Conservation (phyloP, 2,329 filamentous ascomycete species). For the Bipolaris cookei region DNA sequence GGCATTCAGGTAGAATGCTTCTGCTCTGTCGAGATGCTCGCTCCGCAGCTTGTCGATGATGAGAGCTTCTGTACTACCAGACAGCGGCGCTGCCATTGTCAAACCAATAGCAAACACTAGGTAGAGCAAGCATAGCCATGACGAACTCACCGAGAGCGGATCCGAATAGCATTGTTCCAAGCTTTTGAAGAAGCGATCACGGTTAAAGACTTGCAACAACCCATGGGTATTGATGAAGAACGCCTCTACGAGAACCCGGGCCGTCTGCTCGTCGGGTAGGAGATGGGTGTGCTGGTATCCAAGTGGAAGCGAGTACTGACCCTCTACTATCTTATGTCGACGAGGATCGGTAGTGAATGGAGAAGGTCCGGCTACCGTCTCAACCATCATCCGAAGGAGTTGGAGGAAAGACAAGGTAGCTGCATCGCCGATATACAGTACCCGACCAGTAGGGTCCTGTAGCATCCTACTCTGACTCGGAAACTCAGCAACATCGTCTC, state of each 20-base stretch:
- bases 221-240: conserved; percentile 70
- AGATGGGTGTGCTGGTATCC: conserved; percentile 58
- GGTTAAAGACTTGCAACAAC: conserved; percentile 66
- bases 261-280: conserved; percentile 63
- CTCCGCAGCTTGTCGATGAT: conserved; percentile 60
- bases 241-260: conserved; percentile 61
- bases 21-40: conserved; percentile 61
- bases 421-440: conserved; percentile 68
- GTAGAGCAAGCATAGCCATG: conserved; percentile 65
- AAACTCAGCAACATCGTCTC: conserved; percentile 63
- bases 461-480: conserved; percentile 64
- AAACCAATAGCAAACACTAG: conserved; percentile 69
- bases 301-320: conserved; percentile 56
- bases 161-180: conserved; percentile 63
- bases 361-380: conserved; percentile 61
- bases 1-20: conserved; percentile 67
- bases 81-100: conserved; percentile 61
- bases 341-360: conserved; percentile 64
- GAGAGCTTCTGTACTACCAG: conserved; percentile 57
- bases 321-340: conserved; percentile 64
- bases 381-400: conserved; percentile 66
- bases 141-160: conserved; percentile 58
- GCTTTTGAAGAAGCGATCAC: conserved; percentile 55
- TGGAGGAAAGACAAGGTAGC: conserved; percentile 67
- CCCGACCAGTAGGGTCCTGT: conserved; percentile 63